Base-by-base conservation (phyloP, 768 basidiomycete species). In the Tylopilus vinaceipallidus region DNA sequence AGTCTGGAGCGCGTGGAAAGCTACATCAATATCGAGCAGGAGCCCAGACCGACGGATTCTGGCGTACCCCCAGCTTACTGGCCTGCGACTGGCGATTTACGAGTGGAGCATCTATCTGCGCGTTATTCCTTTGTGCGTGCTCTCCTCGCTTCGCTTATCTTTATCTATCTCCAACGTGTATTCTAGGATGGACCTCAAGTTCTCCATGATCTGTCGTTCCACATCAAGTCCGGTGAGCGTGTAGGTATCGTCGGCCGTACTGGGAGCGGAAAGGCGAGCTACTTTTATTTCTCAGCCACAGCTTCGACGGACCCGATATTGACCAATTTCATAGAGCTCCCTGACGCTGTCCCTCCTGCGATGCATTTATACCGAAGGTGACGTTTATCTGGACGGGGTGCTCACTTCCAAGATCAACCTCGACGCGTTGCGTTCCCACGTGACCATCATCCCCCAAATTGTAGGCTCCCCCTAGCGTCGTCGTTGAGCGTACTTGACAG, bases 21-120 rank as follows among this genome's bases (percentile, higher is more conserved):
- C 6, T 47, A 47, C 17, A 43, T 33, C 13, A 33, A 44, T 7
- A 6, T 33, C 17, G 46, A 44, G 29, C 46, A 44, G 24, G 46
- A 33, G 14, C 17, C 40, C n/a, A 44, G 33, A n/a, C 22, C 46
- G 6, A 32, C 23, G 12, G 34, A 37, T 22, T 36, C 12, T 0
- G 35, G 40, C 9, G 9, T 38, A 11, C 40, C 46, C 17, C 46
- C 46, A 0, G 46, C 46, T 24, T 47, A 33, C 14, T 47, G 39
- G 46, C 40, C 46, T 11, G 40, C 30, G 2, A 44, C 40, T 2
- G 46, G 40, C 13, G 47, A 44, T 33, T 4, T 47, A 26, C 30
- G 30, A 6, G 49, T 52, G 11, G 42, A 53, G 10, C 38, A 52
- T 27, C n/a, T 53, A 4, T 52, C 30, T 24, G 49, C 51, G 42